Evolutionary conservation across 106 monocot genomes (phyloP).

Genomic region (Triglochin maritima): DNA sequence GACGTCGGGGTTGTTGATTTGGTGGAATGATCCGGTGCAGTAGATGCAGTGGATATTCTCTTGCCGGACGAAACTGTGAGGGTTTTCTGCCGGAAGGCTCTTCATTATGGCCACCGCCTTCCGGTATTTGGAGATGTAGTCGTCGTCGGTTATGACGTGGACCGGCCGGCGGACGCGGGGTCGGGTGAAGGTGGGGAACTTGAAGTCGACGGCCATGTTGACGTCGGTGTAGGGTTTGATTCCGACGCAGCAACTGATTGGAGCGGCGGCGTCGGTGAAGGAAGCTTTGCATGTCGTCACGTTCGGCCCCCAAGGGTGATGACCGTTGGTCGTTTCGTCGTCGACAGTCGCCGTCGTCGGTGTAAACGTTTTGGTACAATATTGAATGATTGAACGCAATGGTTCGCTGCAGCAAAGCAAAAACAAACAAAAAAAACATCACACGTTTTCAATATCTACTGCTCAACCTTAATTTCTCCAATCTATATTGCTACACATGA

Average conservation of each 20-base stretch:
- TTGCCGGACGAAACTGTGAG: constrained; percentile 41
- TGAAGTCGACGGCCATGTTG: constrained; percentile 4
- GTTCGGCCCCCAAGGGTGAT: constrained; percentile 7
- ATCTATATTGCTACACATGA: too few species aligned
- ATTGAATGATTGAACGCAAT: too few species aligned
- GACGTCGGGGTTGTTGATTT: background rate
- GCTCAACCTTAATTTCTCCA: too few species aligned
- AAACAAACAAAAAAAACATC: too few species aligned
- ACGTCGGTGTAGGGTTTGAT: background rate
- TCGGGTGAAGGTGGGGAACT: background rate
- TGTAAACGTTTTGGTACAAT: too few species aligned
- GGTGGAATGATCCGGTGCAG: constrained; percentile 29
- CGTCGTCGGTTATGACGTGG: constrained; percentile 19
- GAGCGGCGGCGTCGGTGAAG: constrained; percentile 1
- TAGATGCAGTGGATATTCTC: constrained; percentile 47
- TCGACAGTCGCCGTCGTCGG: too few species aligned
- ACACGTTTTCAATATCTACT: too few species aligned
- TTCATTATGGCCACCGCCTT: constrained; percentile 36
- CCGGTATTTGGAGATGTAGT: constrained; percentile 33
- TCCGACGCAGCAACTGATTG: constrained; percentile 11
- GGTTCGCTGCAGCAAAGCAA: too few species aligned
- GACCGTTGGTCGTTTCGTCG: too few species aligned
- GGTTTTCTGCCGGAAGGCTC: constrained; percentile 35
- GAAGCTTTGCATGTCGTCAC: constrained; percentile 1
- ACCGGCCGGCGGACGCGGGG: constrained; percentile 39